Evolutionary conservation across 495 filamentous ascomycete species (phyloP).

Genomic region (Penicillium lividum): DNA sequence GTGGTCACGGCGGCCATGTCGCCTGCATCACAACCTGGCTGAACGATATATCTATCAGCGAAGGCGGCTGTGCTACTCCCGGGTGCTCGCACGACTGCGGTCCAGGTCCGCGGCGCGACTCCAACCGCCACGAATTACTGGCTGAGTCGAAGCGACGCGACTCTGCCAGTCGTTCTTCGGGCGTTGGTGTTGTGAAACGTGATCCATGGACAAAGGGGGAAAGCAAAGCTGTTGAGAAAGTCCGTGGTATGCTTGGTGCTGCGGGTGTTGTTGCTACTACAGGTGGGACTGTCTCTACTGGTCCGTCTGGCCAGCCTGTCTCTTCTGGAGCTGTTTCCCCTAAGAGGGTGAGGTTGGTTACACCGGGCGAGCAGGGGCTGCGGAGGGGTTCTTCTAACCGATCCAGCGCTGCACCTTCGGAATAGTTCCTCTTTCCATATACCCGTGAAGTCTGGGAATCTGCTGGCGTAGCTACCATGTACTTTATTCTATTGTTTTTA

Average conservation of each 20-base stretch:
- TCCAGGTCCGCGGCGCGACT: constrained; percentile 59
- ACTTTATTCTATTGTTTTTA: constrained; percentile 1
- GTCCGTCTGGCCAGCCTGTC: constrained; percentile 20
- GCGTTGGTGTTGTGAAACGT: constrained; percentile 42
- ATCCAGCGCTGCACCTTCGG: constrained; percentile 22
- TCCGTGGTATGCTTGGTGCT: constrained; percentile 47
- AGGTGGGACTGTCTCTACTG: constrained; percentile 24
- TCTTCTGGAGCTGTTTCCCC: constrained; percentile 40
- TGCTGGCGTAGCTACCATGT: not conserved
- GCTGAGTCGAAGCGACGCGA: constrained; percentile 42
- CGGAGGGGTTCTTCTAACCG: constrained; percentile 27
- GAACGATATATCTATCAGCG: constrained; percentile 52
- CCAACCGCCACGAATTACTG: constrained; percentile 35
- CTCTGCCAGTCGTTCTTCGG: constrained; percentile 36
- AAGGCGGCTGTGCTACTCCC: constrained; percentile 72
- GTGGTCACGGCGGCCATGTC: constrained; percentile 73
- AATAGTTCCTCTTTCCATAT: constrained; percentile 1
- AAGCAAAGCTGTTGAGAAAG: constrained; percentile 49
- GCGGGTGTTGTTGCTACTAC: constrained; percentile 29
- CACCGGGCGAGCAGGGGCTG: constrained; percentile 43
- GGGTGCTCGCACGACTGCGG: constrained; percentile 75
- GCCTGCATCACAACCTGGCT: constrained; percentile 71
- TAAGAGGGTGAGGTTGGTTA: constrained; percentile 48
- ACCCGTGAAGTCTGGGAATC: not conserved
- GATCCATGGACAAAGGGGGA: constrained; percentile 46